These are phyloP conservation scores for Sugiyamaella mastotermitis DNA, from an alignment of 805 yeast genomes.

Conservation along the genomic window DNA sequence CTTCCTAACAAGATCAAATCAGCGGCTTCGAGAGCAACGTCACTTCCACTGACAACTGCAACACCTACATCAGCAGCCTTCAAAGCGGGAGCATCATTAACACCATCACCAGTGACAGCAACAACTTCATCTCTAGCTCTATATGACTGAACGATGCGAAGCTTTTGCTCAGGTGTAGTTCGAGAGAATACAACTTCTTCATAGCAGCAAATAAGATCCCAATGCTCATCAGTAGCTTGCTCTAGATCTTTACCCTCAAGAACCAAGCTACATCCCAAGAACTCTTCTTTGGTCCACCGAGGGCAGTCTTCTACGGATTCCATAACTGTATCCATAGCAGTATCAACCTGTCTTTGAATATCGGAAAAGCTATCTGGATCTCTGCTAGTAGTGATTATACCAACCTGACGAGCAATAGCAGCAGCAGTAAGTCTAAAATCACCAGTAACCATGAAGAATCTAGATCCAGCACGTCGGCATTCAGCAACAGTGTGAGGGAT, in stretches of 20 bases:
- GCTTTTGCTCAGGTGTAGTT: conserved; percentile 46
- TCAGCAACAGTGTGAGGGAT: conserved; percentile 68
- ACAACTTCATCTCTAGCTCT: conserved; percentile 82
- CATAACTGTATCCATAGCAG: conserved; percentile 2
- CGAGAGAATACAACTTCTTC: conserved; percentile 38
- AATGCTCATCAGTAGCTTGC: conserved; percentile 30
- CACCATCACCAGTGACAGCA: conserved; percentile 99
- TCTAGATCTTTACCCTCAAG: conserved; percentile 13
- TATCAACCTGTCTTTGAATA: not conserved
- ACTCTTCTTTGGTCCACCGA: conserved; percentile 5
- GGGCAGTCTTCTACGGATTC: too few species aligned
- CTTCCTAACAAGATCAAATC: conserved; percentile 16
- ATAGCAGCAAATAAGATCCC: conserved; percentile 36
- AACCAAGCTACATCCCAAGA: conserved; percentile 7
- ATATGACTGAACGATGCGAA: conserved; percentile 42
- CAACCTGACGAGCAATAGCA: conserved; percentile 50
- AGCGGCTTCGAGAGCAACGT: conserved; percentile 21
- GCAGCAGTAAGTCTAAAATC: conserved; percentile 48
- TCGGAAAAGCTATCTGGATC: conserved; percentile 11
- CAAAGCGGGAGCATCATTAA: conserved; percentile 97
- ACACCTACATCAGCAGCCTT: conserved; percentile 95
- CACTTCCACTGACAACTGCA: conserved; percentile 43
- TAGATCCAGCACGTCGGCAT: conserved; percentile 84
- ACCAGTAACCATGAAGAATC: conserved; percentile 92
- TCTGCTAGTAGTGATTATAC: conserved; percentile 30